A percentile compares a stretch with the other conserved stretches of the same genome.
These are phyloP conservation scores for Capsella rubella DNA, from an alignment of 441 rosid genomes.

Conservation along the genomic window DNA sequence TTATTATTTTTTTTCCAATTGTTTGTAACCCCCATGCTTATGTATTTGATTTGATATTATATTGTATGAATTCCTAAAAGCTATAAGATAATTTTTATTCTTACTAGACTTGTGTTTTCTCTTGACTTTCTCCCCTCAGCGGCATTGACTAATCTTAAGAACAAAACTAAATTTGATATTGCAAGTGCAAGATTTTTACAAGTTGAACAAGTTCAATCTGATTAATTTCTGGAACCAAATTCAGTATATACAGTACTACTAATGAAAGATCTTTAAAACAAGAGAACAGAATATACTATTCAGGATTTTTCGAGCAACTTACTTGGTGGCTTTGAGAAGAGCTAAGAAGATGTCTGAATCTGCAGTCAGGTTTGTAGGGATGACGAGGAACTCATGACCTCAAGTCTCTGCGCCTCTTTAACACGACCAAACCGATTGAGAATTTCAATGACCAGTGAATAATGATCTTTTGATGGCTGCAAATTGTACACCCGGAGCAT, in stretches of 20 bases:
- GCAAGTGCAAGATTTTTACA: slow-evolving; percentile 28
- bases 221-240: slow-evolving; percentile 27
- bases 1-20: slow-evolving; percentile 25
- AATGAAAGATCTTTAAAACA: slow-evolving; percentile 17
- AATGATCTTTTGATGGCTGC: slow-evolving; percentile 58
- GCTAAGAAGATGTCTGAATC: slow-evolving; percentile 18
- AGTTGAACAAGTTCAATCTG: slow-evolving; percentile 16
- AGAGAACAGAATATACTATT: slow-evolving; percentile 14
- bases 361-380: slow-evolving; percentile 26
- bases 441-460: slow-evolving; percentile 53
- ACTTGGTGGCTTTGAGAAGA: slow-evolving; percentile 29
- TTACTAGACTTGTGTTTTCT: slow-evolving; percentile 16
- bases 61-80: slow-evolving; percentile 13
- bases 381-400: slow-evolving; percentile 46
- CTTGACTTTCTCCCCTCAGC: slow-evolving; percentile 2
- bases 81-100: slow-evolving; percentile 1
- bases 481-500: slow-evolving; percentile 57
- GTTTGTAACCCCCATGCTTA: slow-evolving; percentile 30
- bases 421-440: slow-evolving; percentile 53
- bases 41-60: slow-evolving; percentile 27
- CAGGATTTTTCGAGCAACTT: slow-evolving; percentile 28
- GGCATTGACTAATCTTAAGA: slow-evolving; percentile 16
- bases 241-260: slow-evolving; percentile 13
- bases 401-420: slow-evolving; percentile 60
- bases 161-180: slow-evolving; percentile 21